Conservation (phyloP, 768 basidiomycete species). For the Saitozyma podzolica region DNA sequence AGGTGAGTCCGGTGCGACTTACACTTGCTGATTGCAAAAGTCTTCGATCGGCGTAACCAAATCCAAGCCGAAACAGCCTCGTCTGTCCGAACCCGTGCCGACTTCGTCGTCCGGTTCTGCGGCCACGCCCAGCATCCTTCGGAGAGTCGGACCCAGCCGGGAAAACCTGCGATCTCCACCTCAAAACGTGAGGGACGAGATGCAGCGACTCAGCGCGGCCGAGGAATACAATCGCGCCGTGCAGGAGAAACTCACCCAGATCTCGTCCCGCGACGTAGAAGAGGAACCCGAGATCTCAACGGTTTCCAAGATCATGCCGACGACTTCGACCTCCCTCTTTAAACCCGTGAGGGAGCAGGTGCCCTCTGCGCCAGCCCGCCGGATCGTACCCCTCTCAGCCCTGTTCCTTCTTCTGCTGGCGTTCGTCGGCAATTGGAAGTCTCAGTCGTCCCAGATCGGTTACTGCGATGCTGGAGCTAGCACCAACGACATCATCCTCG, state of each 20-base stretch:
- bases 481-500: conserved; percentile 43
- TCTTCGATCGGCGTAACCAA: conserved; percentile 28
- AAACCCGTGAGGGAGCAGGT: conserved; percentile 9
- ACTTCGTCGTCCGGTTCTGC: conserved; percentile 5
- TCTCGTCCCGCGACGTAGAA: conserved; percentile 6
- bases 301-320: not conserved
- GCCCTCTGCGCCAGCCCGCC: conserved; percentile 6
- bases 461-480: conserved; percentile 51
- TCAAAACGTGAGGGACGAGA: conserved; percentile 26
- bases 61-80: conserved; percentile 21
- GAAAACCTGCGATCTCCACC: conserved; percentile 39
- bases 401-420: conserved; percentile 35
- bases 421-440: conserved; percentile 36
- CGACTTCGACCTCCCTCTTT: conserved; percentile 20
- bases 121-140: conserved; percentile 16
- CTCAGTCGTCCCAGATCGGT: conserved; percentile 42
- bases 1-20: conserved; percentile 20
- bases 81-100: conserved; percentile 34
- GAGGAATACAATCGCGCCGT: conserved; percentile 36
- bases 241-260: conserved; percentile 28
- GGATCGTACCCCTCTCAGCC: conserved; percentile 30
- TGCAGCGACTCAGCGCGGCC: conserved; percentile 21
- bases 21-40: conserved; percentile 17
- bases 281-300: no score
- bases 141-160: conserved; percentile 30